A percentile compares a stretch with the other conserved stretches of the same genome.
phyloP scores from a whole-genome alignment of 345 rosid species.

The Lumnitzera racemosa region DNA sequence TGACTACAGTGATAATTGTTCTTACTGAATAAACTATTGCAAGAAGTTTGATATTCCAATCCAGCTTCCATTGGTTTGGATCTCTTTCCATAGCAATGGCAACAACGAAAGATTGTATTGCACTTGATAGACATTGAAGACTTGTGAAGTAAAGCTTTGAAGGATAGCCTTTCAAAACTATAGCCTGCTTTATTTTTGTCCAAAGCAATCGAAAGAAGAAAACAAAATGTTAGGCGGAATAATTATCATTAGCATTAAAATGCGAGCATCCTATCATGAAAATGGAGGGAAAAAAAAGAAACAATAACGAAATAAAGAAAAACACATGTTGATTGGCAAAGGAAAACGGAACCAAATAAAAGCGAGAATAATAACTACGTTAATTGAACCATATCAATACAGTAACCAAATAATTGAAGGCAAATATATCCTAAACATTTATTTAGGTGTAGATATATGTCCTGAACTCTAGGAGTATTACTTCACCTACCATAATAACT shows the following conservation, averaged over 20 bases:
- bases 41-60: constrained; percentile 57
- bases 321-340: not conserved
- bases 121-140: constrained; percentile 55
- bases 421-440: too few relatives aligned
- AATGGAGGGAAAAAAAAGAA: too few relatives aligned
- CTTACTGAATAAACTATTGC: constrained; percentile 71
- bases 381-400: not conserved
- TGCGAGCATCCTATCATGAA: too few relatives aligned
- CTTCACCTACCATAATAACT: too few relatives aligned
- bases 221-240: too few relatives aligned
- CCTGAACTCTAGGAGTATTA: too few relatives aligned
- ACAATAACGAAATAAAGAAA: too few relatives aligned
- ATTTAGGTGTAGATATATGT: too few relatives aligned
- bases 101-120: constrained; percentile 58
- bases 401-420: not conserved
- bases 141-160: constrained; percentile 73
- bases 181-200: constrained; percentile 24
- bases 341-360: too few relatives aligned
- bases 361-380: not conserved
- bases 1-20: too few relatives aligned
- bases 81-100: constrained; percentile 68
- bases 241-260: too few relatives aligned
- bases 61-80: constrained; percentile 60
- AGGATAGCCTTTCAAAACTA: constrained; percentile 55
- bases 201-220: not conserved